Base-by-base conservation (phyloP, 768 basidiomycete genomes). In the Pisolithus sp. region DNA sequence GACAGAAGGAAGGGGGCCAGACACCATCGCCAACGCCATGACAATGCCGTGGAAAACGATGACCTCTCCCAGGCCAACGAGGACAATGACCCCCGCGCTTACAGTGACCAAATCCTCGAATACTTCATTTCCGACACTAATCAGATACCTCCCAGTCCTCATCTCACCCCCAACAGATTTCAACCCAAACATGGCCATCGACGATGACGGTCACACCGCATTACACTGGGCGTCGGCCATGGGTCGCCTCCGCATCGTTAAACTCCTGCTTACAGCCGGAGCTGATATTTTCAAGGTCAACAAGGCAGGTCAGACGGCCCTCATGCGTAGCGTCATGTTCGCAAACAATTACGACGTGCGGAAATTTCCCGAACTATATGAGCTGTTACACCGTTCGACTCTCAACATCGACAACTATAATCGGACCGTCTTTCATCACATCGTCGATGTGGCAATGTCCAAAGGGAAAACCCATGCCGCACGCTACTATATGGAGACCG, bases 281-380 rank as follows among this genome's bases (percentile, higher is more conserved):
- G 95, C 95, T 13, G 93, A 97, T 65, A 92, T 96, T 57, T 99
- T 95, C 76, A 86, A 89, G 58, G 93, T 94, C 57, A 99, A 98
- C 73, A 90, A 88, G 62, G 82, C 92, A 10, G 96, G 96, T 3
- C 96, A 98, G 69, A 98, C 96, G 13, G 88, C 95, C 1, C 73
- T 99, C 40, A 99, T 99, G 96, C 90, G 96, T 15, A 87, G 86
- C 62, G 96, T 99, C 60, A 98, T 98, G 95, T 99, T 98, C 68
- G 91, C 92, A 46, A 99, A 99, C 70, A 99, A 98, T 67, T 99
- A 99, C 66, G 96, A 99, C 68, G 89, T 98, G 44, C 89, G 96
- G 58, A 99, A 99, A 68, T 99, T 99, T 61, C 92, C 93, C 2
- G 95, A 98, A 67, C 75, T 99, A 17, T 97, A 96, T 70, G 94